Evolutionary conservation across 2,329 filamentous ascomycete genomes (phyloP), one percentile per base, ranked within the genome.

Genomic region (Endothia cerciana): DNA sequence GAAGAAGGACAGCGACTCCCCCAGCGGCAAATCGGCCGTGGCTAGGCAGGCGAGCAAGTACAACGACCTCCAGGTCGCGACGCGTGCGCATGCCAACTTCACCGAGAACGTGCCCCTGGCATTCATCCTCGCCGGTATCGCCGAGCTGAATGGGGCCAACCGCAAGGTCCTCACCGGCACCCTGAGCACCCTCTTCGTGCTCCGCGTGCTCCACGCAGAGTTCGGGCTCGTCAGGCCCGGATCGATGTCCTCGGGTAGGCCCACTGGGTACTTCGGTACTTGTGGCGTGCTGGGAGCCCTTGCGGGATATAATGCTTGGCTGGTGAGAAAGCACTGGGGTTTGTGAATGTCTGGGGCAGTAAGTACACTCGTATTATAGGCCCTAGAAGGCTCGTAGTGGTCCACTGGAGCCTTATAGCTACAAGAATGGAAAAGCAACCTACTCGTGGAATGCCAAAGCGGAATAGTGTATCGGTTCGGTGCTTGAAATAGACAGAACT

Each of bases 141-240:
- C 70, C 47, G 75, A 76, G 69, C 69, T 77, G 41, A 77, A 77
- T 64, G 75, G 74, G 53, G 74, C 69, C 17, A 72, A 70, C 68
- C 72, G 71, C 47, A 70, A 66, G 57, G 57, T 62, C 17, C 66
- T 76, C 19, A 70, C 71, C 10, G 56, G 64, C n/a, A 69, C 69
- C 30, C 66, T 76, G 57, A 68, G 68, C 56, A 68, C 66, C 6
- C 69, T 77, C 49, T 64, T 77, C n/a, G 66, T 69, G 8, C 70
- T 74, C 41, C 68, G 74, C 53, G 65, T 76, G 55, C 36, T 72
- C 13, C 74, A 77, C 58, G 70, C 68, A 41, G 74, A 76, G 65
- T 60, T 74, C 28, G 74, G 73, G 15, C 66, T 76, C 40, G 60
- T 70, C 36, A 64, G 69, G 38, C 58, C 67, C 7, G 69, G 63